Evolutionary conservation across 1,284 basidiomycete genomes (phyloP), one percentile per base, ranked within the genome.

Genomic region (Fistulinella cinereoalba): DNA sequence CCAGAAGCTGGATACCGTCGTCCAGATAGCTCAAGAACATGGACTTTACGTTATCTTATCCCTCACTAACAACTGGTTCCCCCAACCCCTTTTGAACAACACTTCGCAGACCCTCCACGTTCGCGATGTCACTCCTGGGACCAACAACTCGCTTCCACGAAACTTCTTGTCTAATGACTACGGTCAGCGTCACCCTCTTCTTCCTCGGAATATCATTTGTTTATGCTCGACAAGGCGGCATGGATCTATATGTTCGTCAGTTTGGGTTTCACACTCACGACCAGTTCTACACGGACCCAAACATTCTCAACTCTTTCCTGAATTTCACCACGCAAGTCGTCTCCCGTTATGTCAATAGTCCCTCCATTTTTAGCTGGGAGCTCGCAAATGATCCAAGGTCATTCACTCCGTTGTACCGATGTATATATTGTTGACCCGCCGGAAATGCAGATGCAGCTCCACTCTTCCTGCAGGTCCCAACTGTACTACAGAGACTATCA

Each of bases 1-100:
- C 37, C 77, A 82, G 51, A 80, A 79, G 41, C 67, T 88, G n/a
- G 85, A 88, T 57, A 75, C 76, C 38, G 75, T 87, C 32, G 61
- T 85, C 31, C 62, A 73, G 37, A 70, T 79, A 43, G 85, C 85
- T 2, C 71, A 78, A 51, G 73, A 80, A 48, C 73, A 80, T 36
- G 79, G 74, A 15, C 68, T 88, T 42, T 81, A 80, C 50, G 47
- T 87, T 29, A 69, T 83, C 22, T 57, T 85, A 13, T 76, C 83
- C 18, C 76, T 88, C 51, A 83, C 83, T 18, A 88, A 87, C 56
- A 87, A 88, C 53, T 88, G 84, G 83, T 74, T 74, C 53, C 79
- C 77, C 0, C 54, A 47, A 11, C 57, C 53, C 41, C 51, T 44
- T 31, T 50, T 34, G 43, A 59, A 47, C 46, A 53, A 4, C 39